These are phyloP conservation scores for Polysphondylium violaceum DNA, from an alignment of 78 protist genomes.

Conservation along the genomic window DNA sequence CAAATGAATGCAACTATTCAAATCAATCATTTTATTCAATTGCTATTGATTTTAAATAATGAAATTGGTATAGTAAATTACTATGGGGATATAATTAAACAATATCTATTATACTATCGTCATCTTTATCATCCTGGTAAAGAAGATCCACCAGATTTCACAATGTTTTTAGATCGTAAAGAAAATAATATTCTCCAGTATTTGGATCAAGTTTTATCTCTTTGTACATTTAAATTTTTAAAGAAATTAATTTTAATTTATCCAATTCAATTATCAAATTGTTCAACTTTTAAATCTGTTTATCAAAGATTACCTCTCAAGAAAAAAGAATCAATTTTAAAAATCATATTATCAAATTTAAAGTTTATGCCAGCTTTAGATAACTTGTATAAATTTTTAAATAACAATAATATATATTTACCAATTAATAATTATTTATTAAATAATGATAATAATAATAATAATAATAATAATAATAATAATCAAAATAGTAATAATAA, in stretches of 20 bases:
- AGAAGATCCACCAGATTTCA: neutral
- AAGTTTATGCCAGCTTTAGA: neutral
- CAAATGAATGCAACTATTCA: neutral
- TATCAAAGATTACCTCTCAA: neutral
- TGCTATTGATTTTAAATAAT: constrained; percentile 19
- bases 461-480: neutral
- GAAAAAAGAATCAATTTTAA: constrained; percentile 7
- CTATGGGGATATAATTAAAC: constrained; percentile 6
- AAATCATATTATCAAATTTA: neutral
- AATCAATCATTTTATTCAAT: neutral
- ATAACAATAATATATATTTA: neutral
- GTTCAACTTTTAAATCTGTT: neutral
- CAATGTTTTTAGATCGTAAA: constrained; percentile 11
- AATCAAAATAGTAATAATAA: neutral
- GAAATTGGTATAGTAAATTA: constrained; percentile 2
- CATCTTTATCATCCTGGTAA: neutral
- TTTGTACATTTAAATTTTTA: constrained; percentile 8
- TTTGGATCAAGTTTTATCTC: constrained; percentile 18
- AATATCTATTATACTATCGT: constrained; percentile 10
- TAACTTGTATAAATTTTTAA: neutral
- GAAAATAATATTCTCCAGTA: neutral
- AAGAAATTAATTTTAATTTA: constrained; percentile 7
- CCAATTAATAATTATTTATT: neutral
- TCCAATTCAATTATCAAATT: constrained; percentile 6
- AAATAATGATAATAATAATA: neutral